These are phyloP conservation scores for Solanum pinnatisectum DNA, from an alignment of 257 asterid genomes.

Conservation along the genomic window DNA sequence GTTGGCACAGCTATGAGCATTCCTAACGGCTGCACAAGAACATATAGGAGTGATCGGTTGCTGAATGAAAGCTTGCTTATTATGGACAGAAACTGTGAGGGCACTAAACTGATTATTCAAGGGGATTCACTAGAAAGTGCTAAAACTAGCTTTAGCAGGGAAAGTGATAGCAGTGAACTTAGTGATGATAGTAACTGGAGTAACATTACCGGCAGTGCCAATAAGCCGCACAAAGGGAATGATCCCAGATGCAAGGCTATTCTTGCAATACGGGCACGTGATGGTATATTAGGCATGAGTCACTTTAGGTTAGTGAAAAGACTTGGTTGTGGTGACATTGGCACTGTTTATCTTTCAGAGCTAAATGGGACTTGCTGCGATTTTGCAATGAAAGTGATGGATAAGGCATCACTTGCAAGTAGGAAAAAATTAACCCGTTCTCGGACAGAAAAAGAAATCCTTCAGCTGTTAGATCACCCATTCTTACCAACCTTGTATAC, in stretches of 20 bases:
- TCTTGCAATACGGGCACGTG: slow-evolving; percentile 34
- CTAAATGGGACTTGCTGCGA: slow-evolving; percentile 32
- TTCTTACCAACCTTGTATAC: slow-evolving; percentile 49
- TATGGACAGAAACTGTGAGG: slow-evolving; percentile 25
- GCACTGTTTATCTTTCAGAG: slow-evolving; percentile 56
- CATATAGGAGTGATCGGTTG: slow-evolving; percentile 35
- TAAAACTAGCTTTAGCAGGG: slow-evolving; percentile 38
- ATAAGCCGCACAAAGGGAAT: slow-evolving; percentile 52
- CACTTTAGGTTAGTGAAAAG: slow-evolving; percentile 39
- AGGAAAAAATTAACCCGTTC: slow-evolving; percentile 39
- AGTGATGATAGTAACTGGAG: slow-evolving; percentile 64
- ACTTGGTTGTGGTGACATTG: slow-evolving; percentile 55
- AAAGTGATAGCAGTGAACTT: slow-evolving; percentile 47
- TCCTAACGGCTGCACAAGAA: slow-evolving; percentile 35
- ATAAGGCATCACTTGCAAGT: slow-evolving; percentile 40
- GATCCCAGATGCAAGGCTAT: slow-evolving; percentile 61
- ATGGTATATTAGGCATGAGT: slow-evolving; percentile 51
- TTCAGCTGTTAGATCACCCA: slow-evolving; percentile 55
- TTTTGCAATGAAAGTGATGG: slow-evolving; percentile 58
- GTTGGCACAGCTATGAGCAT: slow-evolving; percentile 40
- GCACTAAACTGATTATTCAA: slow-evolving; percentile 20
- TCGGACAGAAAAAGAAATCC: slow-evolving; percentile 42
- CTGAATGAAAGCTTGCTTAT: slow-evolving; percentile 49
- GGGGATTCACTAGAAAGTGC: slow-evolving; percentile 48
- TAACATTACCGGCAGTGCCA: slow-evolving; percentile 37